Percentiles rank a stretch among this genome's conserved stretches.
These are phyloP conservation scores for Chaetomiaceae sp. DNA, from an alignment of 2,329 filamentous ascomycete genomes.

Conservation along the genomic window DNA sequence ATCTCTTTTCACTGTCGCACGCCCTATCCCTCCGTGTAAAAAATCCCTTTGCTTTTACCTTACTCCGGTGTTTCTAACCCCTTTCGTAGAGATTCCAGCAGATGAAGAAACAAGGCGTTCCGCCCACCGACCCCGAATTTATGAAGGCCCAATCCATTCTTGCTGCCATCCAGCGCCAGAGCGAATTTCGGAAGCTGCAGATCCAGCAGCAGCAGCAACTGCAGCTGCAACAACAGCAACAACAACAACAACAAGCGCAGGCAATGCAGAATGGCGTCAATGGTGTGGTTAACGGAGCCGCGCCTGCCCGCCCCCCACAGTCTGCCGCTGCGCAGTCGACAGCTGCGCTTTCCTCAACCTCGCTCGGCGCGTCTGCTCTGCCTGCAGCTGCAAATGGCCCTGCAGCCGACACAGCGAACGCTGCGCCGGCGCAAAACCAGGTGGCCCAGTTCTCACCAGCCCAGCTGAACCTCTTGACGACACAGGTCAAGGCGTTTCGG, in stretches of 20 bases:
- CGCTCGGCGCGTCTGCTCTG: conserved; percentile 37
- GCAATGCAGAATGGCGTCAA: conserved; percentile 52
- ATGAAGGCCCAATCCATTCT: conserved; percentile 77
- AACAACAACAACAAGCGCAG: conserved; percentile 40
- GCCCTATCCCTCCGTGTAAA: no score
- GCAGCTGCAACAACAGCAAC: conserved; percentile 36
- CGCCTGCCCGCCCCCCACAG: conserved; percentile 36
- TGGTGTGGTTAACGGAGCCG: conserved; percentile 49
- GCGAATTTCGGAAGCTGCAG: conserved; percentile 47
- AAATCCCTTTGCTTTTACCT: no score
- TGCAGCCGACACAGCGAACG: conserved; percentile 24
- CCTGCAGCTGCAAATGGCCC: conserved; percentile 32
- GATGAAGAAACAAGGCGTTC: conserved; percentile 81
- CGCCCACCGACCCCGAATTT: conserved; percentile 79
- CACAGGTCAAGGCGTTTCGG: conserved; percentile 90
- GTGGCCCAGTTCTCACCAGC: conserved; percentile 67
- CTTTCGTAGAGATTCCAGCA: conserved; percentile 70
- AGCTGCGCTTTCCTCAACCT: conserved; percentile 31
- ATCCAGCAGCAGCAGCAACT: conserved; percentile 50
- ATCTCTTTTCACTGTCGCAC: neutral
- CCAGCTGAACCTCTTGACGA: conserved; percentile 71
- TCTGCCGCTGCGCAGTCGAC: conserved; percentile 32
- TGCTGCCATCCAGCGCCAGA: conserved; percentile 63
- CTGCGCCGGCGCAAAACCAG: conserved; percentile 26
- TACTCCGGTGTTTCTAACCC: conserved; percentile 14